Conservation (phyloP, 371 early-diverging fungal genomes). For the Batrachochytrium dendrobatidis region DNA sequence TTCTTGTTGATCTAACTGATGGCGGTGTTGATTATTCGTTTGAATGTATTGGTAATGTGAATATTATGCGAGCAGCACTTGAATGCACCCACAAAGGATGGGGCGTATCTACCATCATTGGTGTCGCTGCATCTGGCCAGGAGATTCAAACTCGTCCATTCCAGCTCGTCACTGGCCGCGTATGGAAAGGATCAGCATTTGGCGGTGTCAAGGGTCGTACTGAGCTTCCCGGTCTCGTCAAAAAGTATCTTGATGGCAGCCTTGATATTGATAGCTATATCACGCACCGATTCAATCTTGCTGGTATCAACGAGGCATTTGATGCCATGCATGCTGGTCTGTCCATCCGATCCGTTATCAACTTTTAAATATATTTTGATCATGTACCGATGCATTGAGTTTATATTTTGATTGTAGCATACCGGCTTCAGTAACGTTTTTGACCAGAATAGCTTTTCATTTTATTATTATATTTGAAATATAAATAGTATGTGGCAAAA, state of each 20-base stretch:
- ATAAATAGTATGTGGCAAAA: too few species aligned
- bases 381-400: too few species aligned
- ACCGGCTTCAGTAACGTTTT: too few species aligned
- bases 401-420: too few species aligned
- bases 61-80: slow-evolving; percentile 90
- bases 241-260: slow-evolving; percentile 71
- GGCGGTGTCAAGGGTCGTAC: slow-evolving; percentile 94
- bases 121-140: slow-evolving; percentile 88
- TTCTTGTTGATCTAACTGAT: slow-evolving; percentile 82
- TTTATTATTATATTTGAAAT: too few species aligned
- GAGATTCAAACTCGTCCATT: slow-evolving; percentile 90
- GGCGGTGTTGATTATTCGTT: slow-evolving; percentile 95
- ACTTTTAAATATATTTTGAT: too few species aligned
- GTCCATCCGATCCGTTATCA: slow-evolving; percentile 20
- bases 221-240: slow-evolving; percentile 81
- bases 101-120: slow-evolving; percentile 59
- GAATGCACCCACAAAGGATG: slow-evolving; percentile 87
- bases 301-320: slow-evolving; percentile 87
- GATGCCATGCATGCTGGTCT: slow-evolving; percentile 71
- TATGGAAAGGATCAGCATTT: slow-evolving; percentile 94
- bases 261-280: slow-evolving; percentile 77
- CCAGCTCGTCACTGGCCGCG: slow-evolving; percentile 86
- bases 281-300: slow-evolving; percentile 71
- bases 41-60: slow-evolving; percentile 86
- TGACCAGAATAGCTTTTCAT: too few species aligned